Evolutionary conservation across 441 rosid species (phyloP), one percentile per base, ranked within the genome.

Genomic region (Gossypium gossypioides): DNA sequence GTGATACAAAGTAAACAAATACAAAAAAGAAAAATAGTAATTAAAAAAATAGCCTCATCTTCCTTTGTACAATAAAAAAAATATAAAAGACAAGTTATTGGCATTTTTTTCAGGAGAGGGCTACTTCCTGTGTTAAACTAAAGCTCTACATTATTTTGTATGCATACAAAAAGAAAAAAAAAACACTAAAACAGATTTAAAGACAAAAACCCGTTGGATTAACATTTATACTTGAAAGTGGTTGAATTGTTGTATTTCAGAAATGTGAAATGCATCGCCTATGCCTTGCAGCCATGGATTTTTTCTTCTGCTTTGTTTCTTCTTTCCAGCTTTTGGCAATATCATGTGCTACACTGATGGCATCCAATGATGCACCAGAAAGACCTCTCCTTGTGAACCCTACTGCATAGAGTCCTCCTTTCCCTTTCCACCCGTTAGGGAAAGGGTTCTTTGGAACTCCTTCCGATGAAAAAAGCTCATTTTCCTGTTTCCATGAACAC

Each of bases 341-440:
- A 61, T 90, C 94, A 64, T 71, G 77, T 51, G 90, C 86, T 15
- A 87, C 89, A 77, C 84, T 84, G 22, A 76, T 61, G 0, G 97
- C 91, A 69, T 90, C 94, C 1, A 83, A 52, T 27, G 95, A 86
- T 46, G 91, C 93, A 24, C 96, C 97, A 1, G 87, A 78, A 12
- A 92, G 76, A 0, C 93, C 95, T 83, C 81, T 92, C 77, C 84
- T 82, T 13, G 95, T 86, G 81, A 90, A 92, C 71, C 96, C 96
- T 2, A 89, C 96, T 48, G 97, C 96, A 73, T 90, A 92, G 46
- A 92, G 79, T 75, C 97, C 95, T 0, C 74, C 81, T 12, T 74
- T 76, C 2, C 89, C 93, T 84, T 90, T 92, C 93, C 94, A 92
- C 1, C 92, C 94, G 68, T 92, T 85, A 48, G 97, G 94, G 65